phyloP scores from a whole-genome alignment of 352 stramenopile genomes.

The Phytophthora fragariaefolia region DNA sequence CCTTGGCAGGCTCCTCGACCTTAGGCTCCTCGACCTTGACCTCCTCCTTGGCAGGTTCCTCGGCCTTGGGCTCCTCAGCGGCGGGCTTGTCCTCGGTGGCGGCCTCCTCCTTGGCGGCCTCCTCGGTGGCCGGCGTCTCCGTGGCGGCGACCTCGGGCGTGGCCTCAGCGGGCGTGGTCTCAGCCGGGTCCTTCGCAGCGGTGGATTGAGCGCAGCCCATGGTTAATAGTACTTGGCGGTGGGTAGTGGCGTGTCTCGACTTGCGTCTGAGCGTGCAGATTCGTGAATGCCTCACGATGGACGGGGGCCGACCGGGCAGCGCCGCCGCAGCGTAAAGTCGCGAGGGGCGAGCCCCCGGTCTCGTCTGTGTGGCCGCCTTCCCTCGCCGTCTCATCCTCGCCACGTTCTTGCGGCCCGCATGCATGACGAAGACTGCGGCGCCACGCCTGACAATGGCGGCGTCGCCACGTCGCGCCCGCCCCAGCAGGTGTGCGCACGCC shows the following conservation, averaged over 20 bases:
- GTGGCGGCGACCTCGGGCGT: constrained; percentile 23
- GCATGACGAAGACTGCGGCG: constrained; percentile 4
- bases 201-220: constrained; percentile 49
- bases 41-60: constrained; percentile 7
- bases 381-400: constrained; percentile 25
- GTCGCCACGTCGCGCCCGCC: constrained; percentile 9
- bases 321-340: constrained; percentile 34
- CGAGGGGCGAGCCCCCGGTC: constrained; percentile 8
- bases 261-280: constrained; percentile 36
- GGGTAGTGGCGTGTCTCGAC: constrained; percentile 22
- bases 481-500: constrained; percentile 8
- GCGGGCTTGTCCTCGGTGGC: constrained; percentile 19
- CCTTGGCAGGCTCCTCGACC: background rate
- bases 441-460: constrained; percentile 8
- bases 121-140: constrained; percentile 30
- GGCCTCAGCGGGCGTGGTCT: constrained; percentile 24
- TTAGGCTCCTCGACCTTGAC: constrained; percentile 4
- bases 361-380: constrained; percentile 10
- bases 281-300: constrained; percentile 28
- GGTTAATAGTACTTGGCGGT: constrained; percentile 12
- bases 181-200: constrained; percentile 37
- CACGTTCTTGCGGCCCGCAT: constrained; percentile 16
- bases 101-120: constrained; percentile 18
- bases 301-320: constrained; percentile 18
- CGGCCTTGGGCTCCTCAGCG: constrained; percentile 13